Base-by-base conservation (phyloP, 345 rosid genomes). In the Eucalyptus pauciflora region DNA sequence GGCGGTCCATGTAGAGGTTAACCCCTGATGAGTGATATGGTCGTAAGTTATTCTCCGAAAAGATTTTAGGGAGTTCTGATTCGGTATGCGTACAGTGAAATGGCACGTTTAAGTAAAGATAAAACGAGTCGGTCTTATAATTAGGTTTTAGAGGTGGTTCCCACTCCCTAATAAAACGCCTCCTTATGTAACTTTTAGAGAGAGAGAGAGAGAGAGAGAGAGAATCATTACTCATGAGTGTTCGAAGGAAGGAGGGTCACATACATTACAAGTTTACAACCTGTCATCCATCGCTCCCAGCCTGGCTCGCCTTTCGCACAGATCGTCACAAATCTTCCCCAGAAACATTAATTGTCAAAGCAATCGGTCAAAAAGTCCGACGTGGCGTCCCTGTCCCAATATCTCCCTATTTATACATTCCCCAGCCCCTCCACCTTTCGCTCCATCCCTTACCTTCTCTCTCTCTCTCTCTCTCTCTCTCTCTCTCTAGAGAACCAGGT, bases 31-130 rank as follows among this genome's bases (percentile, higher is more conserved):
- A 10, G 1, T 31, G 80, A 69, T 5, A 31, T 69, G 43, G 80
- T 16, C 22, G 0, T 16, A 33, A 16, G 41, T 69, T 69, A 33
- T 69, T 0, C 16, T 16, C 80, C 24, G 2, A 31, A 69, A 15
- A 31, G 6, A 69, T 69, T 8, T 69, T 17, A 31, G 37, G 37
- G 43, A 1, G 43, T 8, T 16, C 5, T 69, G 46, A 71, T 24
- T 69, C 22, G 45, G 22, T 7, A 69, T 33, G 43, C 25, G 18
- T 3, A 37, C 14, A 18, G 46, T 37, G 4, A 37, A 71, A 20
- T 71, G 24, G 46, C 25, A 18, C 13, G 46, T 33, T 71, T 5
- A 11, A 37, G 46, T 41, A 3, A 37, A 18, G 45, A 71, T 71
- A 2, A 37, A 20, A 71, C 12, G 3, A 71, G 83, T 18, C 43